Evolutionary conservation across 768 basidiomycete genomes (phyloP).

Genomic region (Lactarius pseudohatsudake): DNA sequence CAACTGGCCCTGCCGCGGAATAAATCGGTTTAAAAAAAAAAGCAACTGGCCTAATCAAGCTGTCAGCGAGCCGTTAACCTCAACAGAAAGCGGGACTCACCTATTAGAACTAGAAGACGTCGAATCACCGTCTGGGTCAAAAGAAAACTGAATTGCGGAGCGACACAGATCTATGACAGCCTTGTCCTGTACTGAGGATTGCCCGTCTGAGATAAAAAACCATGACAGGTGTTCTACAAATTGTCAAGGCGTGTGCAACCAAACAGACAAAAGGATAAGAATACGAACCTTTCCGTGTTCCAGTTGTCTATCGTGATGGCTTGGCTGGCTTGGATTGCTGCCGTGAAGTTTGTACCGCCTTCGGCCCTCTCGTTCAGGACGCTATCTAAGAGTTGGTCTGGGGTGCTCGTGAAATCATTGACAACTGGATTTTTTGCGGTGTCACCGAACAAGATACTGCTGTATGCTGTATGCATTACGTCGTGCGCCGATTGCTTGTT

Average conservation of each 20-base stretch:
- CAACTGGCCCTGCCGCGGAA: too few relatives aligned
- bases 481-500: constrained; percentile 35
- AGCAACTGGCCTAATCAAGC: not conserved
- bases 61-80: not conserved
- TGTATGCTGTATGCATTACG: constrained; percentile 63
- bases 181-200: constrained; percentile 42
- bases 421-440: constrained; percentile 31
- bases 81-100: not conserved
- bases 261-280: not conserved
- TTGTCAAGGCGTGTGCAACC: constrained; percentile 16
- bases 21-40: too few relatives aligned
- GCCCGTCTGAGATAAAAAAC: constrained; percentile 61
- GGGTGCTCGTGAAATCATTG: constrained; percentile 49
- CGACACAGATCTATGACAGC: constrained; percentile 44
- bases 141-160: constrained; percentile 47
- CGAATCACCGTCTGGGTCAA: constrained; percentile 37
- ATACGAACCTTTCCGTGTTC: constrained; percentile 48
- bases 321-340: constrained; percentile 42
- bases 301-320: constrained; percentile 46
- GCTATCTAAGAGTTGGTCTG: constrained; percentile 43
- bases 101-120: not conserved
- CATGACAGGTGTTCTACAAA: constrained; percentile 46
- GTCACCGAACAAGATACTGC: constrained; percentile 49
- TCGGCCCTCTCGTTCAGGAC: constrained; percentile 36
- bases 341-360: constrained; percentile 46